Conservation (phyloP, 2,329 filamentous ascomycete species). For the Cercospora sp. region DNA sequence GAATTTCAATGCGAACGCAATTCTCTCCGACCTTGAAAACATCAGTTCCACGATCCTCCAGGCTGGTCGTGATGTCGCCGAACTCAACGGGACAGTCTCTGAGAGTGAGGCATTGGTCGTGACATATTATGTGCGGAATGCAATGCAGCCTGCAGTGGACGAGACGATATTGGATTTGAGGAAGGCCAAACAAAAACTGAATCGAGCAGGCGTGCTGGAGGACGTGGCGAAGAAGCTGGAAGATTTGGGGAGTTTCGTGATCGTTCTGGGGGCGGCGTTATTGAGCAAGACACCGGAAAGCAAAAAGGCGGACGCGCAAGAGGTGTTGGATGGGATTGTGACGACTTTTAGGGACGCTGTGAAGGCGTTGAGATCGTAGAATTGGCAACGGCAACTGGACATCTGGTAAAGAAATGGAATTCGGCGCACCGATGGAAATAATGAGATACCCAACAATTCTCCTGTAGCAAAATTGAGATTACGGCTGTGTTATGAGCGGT, state of each 20-base stretch:
- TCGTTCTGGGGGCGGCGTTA: not conserved
- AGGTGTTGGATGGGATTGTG: not conserved
- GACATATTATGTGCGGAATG: slow-evolving; percentile 1
- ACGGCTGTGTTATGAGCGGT: not conserved
- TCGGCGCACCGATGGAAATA: not conserved
- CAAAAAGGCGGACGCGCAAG: slow-evolving; percentile 8
- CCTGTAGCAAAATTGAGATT: not conserved
- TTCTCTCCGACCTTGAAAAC: not conserved
- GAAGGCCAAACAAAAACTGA: not conserved
- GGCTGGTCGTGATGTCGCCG: not conserved
- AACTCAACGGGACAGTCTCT: not conserved
- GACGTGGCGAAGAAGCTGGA: slow-evolving; percentile 1
- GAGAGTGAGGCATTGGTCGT: not conserved
- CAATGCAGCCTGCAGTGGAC: not conserved
- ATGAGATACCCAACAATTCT: not conserved
- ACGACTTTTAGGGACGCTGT: slow-evolving; percentile 1
- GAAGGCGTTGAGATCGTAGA: not conserved
- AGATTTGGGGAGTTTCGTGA: not conserved
- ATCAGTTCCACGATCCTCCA: not conserved
- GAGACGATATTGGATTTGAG: slow-evolving; percentile 5
- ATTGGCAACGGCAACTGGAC: not conserved
- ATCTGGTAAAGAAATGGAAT: not conserved
- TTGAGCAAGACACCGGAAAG: slow-evolving; percentile 3
- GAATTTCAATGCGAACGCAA: not conserved
- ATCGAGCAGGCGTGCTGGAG: not conserved